phyloP scores from a whole-genome alignment of 1,284 basidiomycete species.

The Tetrapyrgos nigripes region DNA sequence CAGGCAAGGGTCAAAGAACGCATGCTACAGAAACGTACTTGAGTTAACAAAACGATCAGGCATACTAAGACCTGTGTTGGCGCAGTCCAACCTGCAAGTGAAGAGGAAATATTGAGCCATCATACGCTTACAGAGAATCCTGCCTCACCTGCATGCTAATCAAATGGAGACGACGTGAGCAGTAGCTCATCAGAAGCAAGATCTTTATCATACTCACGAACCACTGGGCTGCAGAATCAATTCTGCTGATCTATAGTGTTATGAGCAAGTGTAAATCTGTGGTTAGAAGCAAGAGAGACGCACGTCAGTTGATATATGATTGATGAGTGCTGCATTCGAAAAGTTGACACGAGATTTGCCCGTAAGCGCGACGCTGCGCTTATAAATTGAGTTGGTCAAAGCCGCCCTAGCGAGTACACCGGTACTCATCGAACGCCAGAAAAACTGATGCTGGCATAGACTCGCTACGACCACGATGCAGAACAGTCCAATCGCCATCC shows the following conservation, averaged over 20 bases:
- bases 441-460: slow-evolving; percentile 76
- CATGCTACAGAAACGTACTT: slow-evolving; percentile 42
- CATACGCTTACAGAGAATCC: background rate
- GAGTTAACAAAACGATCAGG: slow-evolving; percentile 64
- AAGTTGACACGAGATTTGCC: slow-evolving; percentile 70
- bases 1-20: background rate
- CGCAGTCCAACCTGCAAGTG: slow-evolving; percentile 63
- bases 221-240: slow-evolving; percentile 69
- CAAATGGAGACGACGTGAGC: background rate
- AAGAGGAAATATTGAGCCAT: background rate
- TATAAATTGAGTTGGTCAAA: slow-evolving; percentile 79
- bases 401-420: slow-evolving; percentile 76
- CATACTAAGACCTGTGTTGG: slow-evolving; percentile 72
- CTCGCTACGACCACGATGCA: slow-evolving; percentile 63
- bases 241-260: slow-evolving; percentile 52
- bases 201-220: slow-evolving; percentile 73
- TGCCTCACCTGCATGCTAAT: background rate
- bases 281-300: slow-evolving; percentile 25
- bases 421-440: slow-evolving; percentile 78
- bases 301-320: slow-evolving; percentile 78
- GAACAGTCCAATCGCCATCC: slow-evolving; percentile 76
- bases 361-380: slow-evolving; percentile 70
- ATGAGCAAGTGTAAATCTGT: slow-evolving; percentile 7
- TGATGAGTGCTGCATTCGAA: slow-evolving; percentile 74
- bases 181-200: background rate